Evolutionary conservation across 108 stramenopile species (phyloP).

Genomic region (Discostella pseudostelligera): DNA sequence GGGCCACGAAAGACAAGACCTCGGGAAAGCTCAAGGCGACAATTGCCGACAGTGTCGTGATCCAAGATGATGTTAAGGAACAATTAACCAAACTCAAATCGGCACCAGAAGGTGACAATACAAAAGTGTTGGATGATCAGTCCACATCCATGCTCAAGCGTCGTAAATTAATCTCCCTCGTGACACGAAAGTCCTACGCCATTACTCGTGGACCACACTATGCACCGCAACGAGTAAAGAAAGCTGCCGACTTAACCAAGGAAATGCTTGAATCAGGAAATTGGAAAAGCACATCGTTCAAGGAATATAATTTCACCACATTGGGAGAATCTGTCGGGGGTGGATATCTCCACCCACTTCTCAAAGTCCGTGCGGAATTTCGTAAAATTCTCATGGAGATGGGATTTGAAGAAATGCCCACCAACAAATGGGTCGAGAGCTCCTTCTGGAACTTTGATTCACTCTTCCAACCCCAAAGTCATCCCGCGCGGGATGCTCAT

Average conservation of each 20-base stretch:
- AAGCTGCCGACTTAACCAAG: constrained; percentile 95
- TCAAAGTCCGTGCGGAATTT: constrained; percentile 96
- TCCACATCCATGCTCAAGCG: constrained; percentile 54
- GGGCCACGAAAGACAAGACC: constrained; percentile 82
- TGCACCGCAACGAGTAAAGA: constrained; percentile 80
- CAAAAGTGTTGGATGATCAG: constrained; percentile 53
- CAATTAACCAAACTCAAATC: constrained; percentile 49
- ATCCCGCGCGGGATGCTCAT: constrained; percentile 99
- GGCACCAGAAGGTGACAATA: constrained; percentile 34
- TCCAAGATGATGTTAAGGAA: constrained; percentile 61
- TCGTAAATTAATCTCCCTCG: constrained; percentile 69
- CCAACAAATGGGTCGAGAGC: constrained; percentile 98
- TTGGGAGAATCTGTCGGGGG: constrained; percentile 90
- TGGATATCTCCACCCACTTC: constrained; percentile 95
- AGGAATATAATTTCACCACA: constrained; percentile 95
- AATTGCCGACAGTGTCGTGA: constrained; percentile 33
- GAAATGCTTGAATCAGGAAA: constrained; percentile 95
- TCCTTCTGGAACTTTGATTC: constrained; percentile 99
- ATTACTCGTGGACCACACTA: constrained; percentile 83
- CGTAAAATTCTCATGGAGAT: constrained; percentile 97
- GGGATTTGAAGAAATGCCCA: constrained; percentile 99
- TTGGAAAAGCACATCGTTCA: constrained; percentile 92
- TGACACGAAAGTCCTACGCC: constrained; percentile 86
- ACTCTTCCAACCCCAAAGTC: constrained; percentile 99
- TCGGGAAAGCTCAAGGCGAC: constrained; percentile 64